phyloP scores from a whole-genome alignment of 257 asterid species.

The Solanum tacnaense region DNA sequence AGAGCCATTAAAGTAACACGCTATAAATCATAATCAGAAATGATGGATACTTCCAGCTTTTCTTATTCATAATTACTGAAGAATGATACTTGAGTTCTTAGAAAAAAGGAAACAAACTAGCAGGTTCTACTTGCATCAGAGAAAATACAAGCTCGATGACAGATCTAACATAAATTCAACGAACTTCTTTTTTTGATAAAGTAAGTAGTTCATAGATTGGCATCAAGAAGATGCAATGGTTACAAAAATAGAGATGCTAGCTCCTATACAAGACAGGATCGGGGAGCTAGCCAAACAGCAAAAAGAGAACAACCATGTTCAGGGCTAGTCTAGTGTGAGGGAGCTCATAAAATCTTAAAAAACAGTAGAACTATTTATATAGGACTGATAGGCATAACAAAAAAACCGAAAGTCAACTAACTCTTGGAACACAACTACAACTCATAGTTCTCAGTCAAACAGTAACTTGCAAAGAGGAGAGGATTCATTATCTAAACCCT shows the following conservation, averaged over 20 bases:
- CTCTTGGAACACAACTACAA: background rate
- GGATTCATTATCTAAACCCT: background rate
- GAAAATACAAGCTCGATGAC: background rate
- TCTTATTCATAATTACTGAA: background rate
- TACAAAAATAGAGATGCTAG: background rate
- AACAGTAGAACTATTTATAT: background rate
- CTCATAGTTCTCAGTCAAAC: background rate
- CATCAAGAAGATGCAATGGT: background rate
- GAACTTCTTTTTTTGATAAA: background rate
- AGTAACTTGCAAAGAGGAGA: background rate
- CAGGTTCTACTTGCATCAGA: background rate
- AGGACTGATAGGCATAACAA: background rate
- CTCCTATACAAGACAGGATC: background rate
- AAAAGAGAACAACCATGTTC: background rate
- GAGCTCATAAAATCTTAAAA: background rate
- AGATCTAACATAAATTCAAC: background rate
- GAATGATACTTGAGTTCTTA: background rate
- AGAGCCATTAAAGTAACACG: background rate
- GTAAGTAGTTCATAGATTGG: background rate
- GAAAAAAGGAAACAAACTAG: background rate
- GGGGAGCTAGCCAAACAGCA: background rate
- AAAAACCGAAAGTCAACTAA: background rate
- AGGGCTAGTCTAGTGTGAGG: background rate
- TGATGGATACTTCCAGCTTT: background rate
- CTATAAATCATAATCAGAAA: background rate